A percentile compares a stretch with the other conserved stretches of the same genome.
phyloP scores from a whole-genome alignment of 2,329 filamentous ascomycete genomes.

The Diaporthe sp. region DNA sequence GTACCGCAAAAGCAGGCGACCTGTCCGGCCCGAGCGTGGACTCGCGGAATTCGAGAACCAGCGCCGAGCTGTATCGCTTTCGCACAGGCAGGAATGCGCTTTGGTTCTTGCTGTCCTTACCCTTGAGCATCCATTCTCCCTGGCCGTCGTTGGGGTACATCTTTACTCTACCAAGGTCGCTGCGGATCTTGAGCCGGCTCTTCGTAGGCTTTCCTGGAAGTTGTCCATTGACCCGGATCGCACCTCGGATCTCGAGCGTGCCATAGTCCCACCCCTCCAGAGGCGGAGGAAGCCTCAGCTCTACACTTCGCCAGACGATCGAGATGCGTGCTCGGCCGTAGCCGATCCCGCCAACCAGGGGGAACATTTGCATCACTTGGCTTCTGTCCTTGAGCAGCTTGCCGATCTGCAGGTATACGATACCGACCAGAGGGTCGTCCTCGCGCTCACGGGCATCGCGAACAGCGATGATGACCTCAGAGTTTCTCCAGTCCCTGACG shows the following conservation, averaged over 20 bases:
- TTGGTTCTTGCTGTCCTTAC: slow-evolving; percentile 49
- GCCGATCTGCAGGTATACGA: slow-evolving; percentile 75
- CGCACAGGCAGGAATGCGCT: slow-evolving; percentile 68
- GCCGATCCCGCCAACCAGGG: slow-evolving; percentile 79
- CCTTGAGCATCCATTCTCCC: slow-evolving; percentile 66
- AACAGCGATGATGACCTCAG: slow-evolving; percentile 77
- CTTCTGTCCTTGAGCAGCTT: slow-evolving; percentile 73
- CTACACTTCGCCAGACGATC: slow-evolving; percentile 79
- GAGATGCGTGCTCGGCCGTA: slow-evolving; percentile 78
- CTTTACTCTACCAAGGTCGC: slow-evolving; percentile 70
- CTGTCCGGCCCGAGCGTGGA: slow-evolving; percentile 66
- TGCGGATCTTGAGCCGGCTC: slow-evolving; percentile 71
- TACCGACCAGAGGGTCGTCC: slow-evolving; percentile 77
- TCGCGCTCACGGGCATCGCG: slow-evolving; percentile 78
- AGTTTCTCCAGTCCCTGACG: slow-evolving; percentile 75
- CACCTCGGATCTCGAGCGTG: slow-evolving; percentile 74
- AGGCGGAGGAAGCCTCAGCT: slow-evolving; percentile 70
- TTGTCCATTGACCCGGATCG: slow-evolving; percentile 60
- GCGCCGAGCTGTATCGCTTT: slow-evolving; percentile 70
- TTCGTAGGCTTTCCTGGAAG: slow-evolving; percentile 63
- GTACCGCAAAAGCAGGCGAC: slow-evolving; percentile 71
- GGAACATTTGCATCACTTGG: slow-evolving; percentile 76
- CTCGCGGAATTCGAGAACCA: slow-evolving; percentile 72
- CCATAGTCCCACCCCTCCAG: slow-evolving; percentile 80
- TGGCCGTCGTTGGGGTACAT: slow-evolving; percentile 63